A percentile compares a stretch with the other conserved stretches of the same genome.
phyloP scores from a whole-genome alignment of 108 stramenopile species.

The Thalassiosira profunda region DNA sequence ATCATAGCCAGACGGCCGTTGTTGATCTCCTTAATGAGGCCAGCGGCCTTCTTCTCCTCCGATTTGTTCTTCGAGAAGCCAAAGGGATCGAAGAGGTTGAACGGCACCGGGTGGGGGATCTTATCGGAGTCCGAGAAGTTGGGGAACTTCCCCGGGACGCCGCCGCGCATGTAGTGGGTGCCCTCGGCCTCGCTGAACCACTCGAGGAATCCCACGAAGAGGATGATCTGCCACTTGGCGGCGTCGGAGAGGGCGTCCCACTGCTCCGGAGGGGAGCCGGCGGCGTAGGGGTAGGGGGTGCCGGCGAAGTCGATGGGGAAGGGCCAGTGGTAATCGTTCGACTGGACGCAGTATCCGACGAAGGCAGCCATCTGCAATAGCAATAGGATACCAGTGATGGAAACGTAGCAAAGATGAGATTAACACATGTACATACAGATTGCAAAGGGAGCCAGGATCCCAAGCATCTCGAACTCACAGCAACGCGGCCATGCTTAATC shows the following conservation, averaged over 20 bases:
- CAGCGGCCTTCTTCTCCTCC: conserved; percentile 68
- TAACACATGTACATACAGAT: background rate
- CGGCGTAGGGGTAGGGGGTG: conserved; percentile 55
- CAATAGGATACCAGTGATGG: conserved; percentile 11
- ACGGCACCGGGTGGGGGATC: conserved; percentile 85
- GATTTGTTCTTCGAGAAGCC: conserved; percentile 59
- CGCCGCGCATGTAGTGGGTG: conserved; percentile 82
- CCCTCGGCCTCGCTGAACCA: conserved; percentile 74
- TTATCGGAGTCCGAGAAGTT: conserved; percentile 55
- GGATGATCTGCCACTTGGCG: conserved; percentile 91
- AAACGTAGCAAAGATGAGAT: too few relatives aligned
- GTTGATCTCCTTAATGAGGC: conserved; percentile 74
- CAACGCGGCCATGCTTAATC: conserved; percentile 86
- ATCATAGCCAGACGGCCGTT: conserved; percentile 82
- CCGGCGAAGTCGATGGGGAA: conserved; percentile 51
- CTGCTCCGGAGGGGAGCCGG: conserved; percentile 70
- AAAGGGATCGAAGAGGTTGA: conserved; percentile 77
- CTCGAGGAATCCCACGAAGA: conserved; percentile 84
- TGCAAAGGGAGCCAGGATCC: background rate
- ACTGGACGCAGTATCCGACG: conserved; percentile 80
- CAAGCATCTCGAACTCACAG: too few relatives aligned
- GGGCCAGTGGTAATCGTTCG: conserved; percentile 76
- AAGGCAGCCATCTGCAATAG: conserved; percentile 82
- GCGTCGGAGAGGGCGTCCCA: conserved; percentile 85
- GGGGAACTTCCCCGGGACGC: conserved; percentile 74